These are phyloP conservation scores for Solanum piurae DNA, from an alignment of 257 asterid genomes.

Conservation along the genomic window DNA sequence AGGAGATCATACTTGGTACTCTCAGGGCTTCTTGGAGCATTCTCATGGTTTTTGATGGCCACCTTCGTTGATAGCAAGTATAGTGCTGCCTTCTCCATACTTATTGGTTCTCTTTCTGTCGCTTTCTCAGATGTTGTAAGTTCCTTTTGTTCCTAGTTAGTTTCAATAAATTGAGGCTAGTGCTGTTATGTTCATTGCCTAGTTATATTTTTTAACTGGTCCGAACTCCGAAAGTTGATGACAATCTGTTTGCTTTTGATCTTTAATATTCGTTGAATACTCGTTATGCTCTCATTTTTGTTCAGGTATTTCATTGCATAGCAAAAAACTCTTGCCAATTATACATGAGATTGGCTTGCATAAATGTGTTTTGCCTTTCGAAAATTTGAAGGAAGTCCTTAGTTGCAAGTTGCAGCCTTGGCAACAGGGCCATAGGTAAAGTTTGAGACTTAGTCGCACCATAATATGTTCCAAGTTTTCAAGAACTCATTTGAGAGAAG, in stretches of 20 bases:
- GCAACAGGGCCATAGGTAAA: not conserved
- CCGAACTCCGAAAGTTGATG: not conserved
- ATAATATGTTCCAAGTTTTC: not conserved
- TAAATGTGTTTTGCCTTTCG: not conserved
- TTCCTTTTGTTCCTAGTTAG: constrained; percentile 4
- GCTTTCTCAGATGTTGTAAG: constrained; percentile 99
- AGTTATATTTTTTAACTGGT: not conserved
- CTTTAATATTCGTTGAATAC: not conserved
- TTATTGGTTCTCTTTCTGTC: constrained; percentile 92
- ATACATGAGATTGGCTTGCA: not conserved
- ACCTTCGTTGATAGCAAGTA: constrained; percentile 80
- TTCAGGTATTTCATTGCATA: not conserved
- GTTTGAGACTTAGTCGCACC: not conserved
- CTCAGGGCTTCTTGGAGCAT: constrained; percentile 91
- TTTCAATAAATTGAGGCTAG: not conserved
- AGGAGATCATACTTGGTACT: constrained; percentile 93
- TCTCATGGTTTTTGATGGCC: constrained; percentile 97
- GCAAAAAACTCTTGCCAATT: not conserved
- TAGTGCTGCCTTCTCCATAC: constrained; percentile 83
- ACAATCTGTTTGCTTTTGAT: not conserved
- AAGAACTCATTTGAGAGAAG: not conserved
- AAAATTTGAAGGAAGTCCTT: not conserved
- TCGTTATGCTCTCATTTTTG: not conserved
- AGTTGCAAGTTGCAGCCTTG: not conserved
- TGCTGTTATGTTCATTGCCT: not conserved